These are phyloP conservation scores for Priceomyces melissophilus DNA, from an alignment of 805 yeast genomes.

Conservation along the genomic window DNA sequence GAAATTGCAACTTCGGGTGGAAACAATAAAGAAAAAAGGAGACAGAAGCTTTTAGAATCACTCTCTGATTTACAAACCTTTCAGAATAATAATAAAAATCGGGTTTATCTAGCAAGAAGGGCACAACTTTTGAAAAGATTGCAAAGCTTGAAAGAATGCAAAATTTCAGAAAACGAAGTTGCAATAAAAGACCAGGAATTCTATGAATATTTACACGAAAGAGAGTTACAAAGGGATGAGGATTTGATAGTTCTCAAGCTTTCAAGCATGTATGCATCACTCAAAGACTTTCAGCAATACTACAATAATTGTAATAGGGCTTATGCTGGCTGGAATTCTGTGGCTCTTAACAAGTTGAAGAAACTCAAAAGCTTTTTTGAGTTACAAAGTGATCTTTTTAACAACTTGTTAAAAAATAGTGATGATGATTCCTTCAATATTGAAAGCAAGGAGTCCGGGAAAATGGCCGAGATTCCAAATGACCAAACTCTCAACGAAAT, in stretches of 20 bases:
- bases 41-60: slow-evolving; percentile 16
- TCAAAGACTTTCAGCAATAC: slow-evolving; percentile 28
- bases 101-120: slow-evolving; percentile 20
- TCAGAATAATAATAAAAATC: slow-evolving; percentile 13
- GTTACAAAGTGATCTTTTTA: slow-evolving; percentile 29
- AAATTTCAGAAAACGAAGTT: slow-evolving; percentile 18
- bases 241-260: slow-evolving; percentile 31
- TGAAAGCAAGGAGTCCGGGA: slow-evolving; percentile 21
- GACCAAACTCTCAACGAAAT: slow-evolving; percentile 26
- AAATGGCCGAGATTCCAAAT: slow-evolving; percentile 23
- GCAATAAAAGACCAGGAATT: slow-evolving; percentile 29
- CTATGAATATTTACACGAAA: slow-evolving; percentile 11
- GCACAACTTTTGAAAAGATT: slow-evolving; percentile 23
- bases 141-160: slow-evolving; percentile 21
- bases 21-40: slow-evolving; percentile 18
- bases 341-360: slow-evolving; percentile 31
- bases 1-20: slow-evolving; percentile 13
- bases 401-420: slow-evolving; percentile 14
- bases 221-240: slow-evolving; percentile 26
- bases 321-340: slow-evolving; percentile 28
- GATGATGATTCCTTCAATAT: slow-evolving; percentile 19
- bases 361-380: slow-evolving; percentile 38
- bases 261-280: slow-evolving; percentile 28
- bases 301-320: slow-evolving; percentile 36
- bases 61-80: slow-evolving; percentile 16